Base-by-base conservation (phyloP, 2,329 filamentous ascomycete genomes). In the Sporothrix mexicana region DNA sequence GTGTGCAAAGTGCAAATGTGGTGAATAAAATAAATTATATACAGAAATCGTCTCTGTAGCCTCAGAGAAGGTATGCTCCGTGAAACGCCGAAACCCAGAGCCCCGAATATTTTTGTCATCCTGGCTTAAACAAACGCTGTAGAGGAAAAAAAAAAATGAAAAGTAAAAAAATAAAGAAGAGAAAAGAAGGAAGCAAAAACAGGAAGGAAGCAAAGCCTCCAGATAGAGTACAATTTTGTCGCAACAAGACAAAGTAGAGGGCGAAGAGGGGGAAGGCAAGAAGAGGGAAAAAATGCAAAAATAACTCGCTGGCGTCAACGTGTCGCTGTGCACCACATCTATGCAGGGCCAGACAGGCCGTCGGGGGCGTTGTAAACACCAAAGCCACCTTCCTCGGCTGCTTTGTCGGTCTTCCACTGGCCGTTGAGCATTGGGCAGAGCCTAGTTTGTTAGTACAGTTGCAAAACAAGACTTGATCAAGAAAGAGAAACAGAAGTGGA, bases 351-450 rank as follows among this genome's bases (percentile, higher is more conserved):
- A 2, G 70, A 45, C 53, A 74, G 68, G 9, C 72, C 69, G 25
- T 74, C 74, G 3, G 68, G 72, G 1, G 73, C 73, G n/a, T 71
- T 75, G 79, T 87, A 87, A 71, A 87, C 85, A 73, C 88, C 88
- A 80, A 90, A 90, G 7, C 87, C 86, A 71, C 87, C 86, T 74
- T 89, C 85, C 74, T 89, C 88, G n/a, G 83, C 82, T 73, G 84
- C 83, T 75, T 86, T 87, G 76, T 88, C 86, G 53, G 84, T 83
- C 76, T 92, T 91, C 84, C 92, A 92, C 45, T 92, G 93, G 70
- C 94, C 93, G 80, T 97, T 97, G 75, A 97, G 90, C 80, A 96
- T 85, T 66, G 93, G 93, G 80, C 93, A 97, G 78, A 95, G 88
- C 13, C 74, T 75, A 9, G 1, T 3, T 81, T 91, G 45, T 70